Evolutionary conservation across 2,329 filamentous ascomycete genomes (phyloP), one percentile per base, ranked within the genome.

Genomic region (Colletotrichum cuscutae): DNA sequence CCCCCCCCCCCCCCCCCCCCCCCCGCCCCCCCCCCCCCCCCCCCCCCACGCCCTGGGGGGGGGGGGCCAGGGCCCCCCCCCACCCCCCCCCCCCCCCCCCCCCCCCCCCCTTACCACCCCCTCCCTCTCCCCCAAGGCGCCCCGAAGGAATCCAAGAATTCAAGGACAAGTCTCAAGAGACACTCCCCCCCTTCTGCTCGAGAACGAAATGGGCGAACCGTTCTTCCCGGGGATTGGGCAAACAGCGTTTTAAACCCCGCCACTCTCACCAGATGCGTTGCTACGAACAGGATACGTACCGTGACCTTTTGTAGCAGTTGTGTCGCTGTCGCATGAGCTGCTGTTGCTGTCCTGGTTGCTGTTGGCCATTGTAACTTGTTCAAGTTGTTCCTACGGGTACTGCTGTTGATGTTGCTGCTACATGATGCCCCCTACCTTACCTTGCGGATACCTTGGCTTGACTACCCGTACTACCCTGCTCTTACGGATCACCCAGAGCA

Each of bases 221-320:
- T 64, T 24, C 65, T 60, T 59, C 46, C 64, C 72, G 52, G 65
- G 73, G 70, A 73, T 73, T 74, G 73, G 73, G 68, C 73, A 73
- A 74, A 73, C 61, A 67, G 60, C 54, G 65, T 59, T 56, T 56
- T 56, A 53, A 73, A 71, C 70, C 53, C 73, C 73, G 73, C 73
- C 70, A 63, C 65, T 11, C 73, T 72, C 70, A 60, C 69, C 65
- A 72, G 65, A 60, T 64, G 59, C 24, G 46, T 46, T 65, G 54
- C 56, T 65, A 72, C 46, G 60, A 49, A 61, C 60, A 32, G 59
- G 54, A 64, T 72, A 65, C 59, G 66, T 72, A 65, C 60, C 60
- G 13, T 26, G 28, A 13, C 24, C 61, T 64, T 13, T 57, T 68
- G 63, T 52, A 28, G 49, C 58, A 30, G 64, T 61, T 62, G 65